phyloP scores from a whole-genome alignment of 2,329 filamentous ascomycete genomes.

The Emmonsia crescens region DNA sequence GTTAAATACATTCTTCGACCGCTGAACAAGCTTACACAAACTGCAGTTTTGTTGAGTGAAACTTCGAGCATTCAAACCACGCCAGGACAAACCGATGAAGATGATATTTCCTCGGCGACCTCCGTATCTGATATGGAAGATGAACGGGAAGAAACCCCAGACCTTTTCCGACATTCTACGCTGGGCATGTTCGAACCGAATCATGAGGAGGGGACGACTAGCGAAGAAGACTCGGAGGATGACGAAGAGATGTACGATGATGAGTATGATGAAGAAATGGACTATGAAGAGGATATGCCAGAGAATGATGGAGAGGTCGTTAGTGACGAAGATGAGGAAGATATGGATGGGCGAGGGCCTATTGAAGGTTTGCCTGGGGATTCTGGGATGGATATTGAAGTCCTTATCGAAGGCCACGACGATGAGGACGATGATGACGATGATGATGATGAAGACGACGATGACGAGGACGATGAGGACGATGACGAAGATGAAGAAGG shows the following conservation, averaged over 20 bases:
- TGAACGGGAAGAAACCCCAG: slow-evolving; percentile 85
- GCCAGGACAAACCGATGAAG: slow-evolving; percentile 62
- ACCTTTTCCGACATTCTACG: slow-evolving; percentile 92
- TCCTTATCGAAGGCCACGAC: slow-evolving; percentile 67
- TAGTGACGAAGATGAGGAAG: slow-evolving; percentile 78
- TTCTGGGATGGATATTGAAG: slow-evolving; percentile 63
- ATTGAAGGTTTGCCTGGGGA: slow-evolving; percentile 55
- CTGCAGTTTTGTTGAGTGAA: slow-evolving; percentile 75
- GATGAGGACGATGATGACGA: slow-evolving; percentile 51
- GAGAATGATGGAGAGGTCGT: slow-evolving; percentile 75
- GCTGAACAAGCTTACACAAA: slow-evolving; percentile 74
- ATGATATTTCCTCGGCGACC: slow-evolving; percentile 77
- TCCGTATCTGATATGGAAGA: slow-evolving; percentile 83
- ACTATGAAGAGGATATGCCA: slow-evolving; percentile 75
- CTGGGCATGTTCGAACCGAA: slow-evolving; percentile 86
- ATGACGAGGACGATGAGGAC: slow-evolving; percentile 45
- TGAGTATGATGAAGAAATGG: slow-evolving; percentile 80
- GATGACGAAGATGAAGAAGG: slow-evolving; percentile 47
- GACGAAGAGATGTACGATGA: slow-evolving; percentile 91
- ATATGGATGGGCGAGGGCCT: slow-evolving; percentile 66
- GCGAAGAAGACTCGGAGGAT: slow-evolving; percentile 51
- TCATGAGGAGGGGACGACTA: slow-evolving; percentile 70
- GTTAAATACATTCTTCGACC: slow-evolving; percentile 95
- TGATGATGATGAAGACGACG: slow-evolving; percentile 47
- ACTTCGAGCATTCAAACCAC: slow-evolving; percentile 60